Conservation (phyloP, 1,284 basidiomycete genomes). For the Stereum hirsutum region DNA sequence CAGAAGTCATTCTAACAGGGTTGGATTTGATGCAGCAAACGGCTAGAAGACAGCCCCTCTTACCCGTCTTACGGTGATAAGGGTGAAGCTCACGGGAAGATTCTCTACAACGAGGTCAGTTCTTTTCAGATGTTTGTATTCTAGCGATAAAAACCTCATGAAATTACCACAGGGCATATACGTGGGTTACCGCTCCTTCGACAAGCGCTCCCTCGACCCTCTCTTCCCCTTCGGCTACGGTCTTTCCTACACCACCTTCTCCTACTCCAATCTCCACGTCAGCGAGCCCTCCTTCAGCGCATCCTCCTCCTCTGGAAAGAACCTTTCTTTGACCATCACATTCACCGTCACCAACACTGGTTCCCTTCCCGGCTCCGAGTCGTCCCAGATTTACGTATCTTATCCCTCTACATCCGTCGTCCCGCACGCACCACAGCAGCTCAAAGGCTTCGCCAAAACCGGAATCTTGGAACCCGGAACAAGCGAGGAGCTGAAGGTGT, state of each 20-base stretch:
- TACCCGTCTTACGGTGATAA: constrained; percentile 39
- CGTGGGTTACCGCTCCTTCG: constrained; percentile 67
- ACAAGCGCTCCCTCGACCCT: constrained; percentile 44
- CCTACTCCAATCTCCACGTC: constrained; percentile 34
- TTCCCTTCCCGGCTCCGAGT: constrained; percentile 44
- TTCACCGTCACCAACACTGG: constrained; percentile 53
- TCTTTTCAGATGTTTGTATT: not conserved
- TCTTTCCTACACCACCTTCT: constrained; percentile 66
- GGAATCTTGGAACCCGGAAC: constrained; percentile 33
- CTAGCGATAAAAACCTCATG: not conserved
- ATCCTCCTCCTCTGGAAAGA: too few relatives aligned
- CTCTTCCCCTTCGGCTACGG: constrained; percentile 73
- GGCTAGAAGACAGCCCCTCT: constrained; percentile 44
- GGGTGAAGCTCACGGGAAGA: constrained; percentile 47
- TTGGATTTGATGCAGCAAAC: constrained; percentile 2
- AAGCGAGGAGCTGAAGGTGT: constrained; percentile 28
- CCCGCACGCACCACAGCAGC: constrained; percentile 43
- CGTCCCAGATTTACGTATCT: constrained; percentile 59
- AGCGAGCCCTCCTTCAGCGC: constrained; percentile 24
- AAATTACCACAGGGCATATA: constrained; percentile 38
- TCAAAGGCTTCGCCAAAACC: constrained; percentile 55
- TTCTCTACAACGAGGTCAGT: constrained; percentile 23
- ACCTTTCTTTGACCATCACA: too few relatives aligned
- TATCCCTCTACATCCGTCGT: constrained; percentile 44
- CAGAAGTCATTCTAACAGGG: constrained; percentile 34